Conservation (phyloP, 1,139 yeast species). For the Arxiozyma telluris region DNA sequence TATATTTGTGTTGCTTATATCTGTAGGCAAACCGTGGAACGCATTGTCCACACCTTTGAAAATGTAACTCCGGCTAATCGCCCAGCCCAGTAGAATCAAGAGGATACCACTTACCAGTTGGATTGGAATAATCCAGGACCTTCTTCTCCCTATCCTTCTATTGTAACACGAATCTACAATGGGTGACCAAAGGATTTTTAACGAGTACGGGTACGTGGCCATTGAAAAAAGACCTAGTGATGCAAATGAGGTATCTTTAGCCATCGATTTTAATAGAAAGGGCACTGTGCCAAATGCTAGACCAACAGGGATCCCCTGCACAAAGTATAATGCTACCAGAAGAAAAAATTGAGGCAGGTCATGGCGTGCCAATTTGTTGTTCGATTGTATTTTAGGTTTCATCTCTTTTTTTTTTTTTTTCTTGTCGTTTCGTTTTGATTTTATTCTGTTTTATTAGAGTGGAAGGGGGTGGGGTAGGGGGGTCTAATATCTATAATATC, state of each 20-base stretch:
- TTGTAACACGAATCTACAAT: constrained; percentile 81
- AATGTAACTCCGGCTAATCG: constrained; percentile 41
- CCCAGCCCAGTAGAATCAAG: constrained; percentile 52
- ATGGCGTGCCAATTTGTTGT: not conserved
- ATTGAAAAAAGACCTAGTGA: constrained; percentile 85
- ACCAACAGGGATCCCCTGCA: constrained; percentile 96
- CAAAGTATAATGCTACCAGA: constrained; percentile 60
- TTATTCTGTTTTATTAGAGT: too few relatives aligned
- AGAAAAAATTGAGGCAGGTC: constrained; percentile 69
- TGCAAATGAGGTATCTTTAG: constrained; percentile 61
- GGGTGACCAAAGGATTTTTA: constrained; percentile 92
- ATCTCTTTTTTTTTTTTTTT: not conserved
- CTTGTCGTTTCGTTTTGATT: too few relatives aligned
- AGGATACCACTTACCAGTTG: constrained; percentile 69
- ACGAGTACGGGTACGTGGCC: constrained; percentile 90
- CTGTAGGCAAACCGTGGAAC: constrained; percentile 15
- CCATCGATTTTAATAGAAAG: constrained; percentile 62
- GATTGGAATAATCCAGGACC: constrained; percentile 92
- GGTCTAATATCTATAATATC: too few relatives aligned
- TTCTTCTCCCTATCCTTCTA: constrained; percentile 63
- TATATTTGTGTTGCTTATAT: constrained; percentile 15
- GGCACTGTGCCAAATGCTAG: constrained; percentile 95
- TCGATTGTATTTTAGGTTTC: not conserved
- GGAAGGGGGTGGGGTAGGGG: too few relatives aligned
- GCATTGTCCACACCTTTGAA: constrained; percentile 46